phyloP scores from a whole-genome alignment of 192 early-diverging fungal genomes.

The Backusella macrospora region DNA sequence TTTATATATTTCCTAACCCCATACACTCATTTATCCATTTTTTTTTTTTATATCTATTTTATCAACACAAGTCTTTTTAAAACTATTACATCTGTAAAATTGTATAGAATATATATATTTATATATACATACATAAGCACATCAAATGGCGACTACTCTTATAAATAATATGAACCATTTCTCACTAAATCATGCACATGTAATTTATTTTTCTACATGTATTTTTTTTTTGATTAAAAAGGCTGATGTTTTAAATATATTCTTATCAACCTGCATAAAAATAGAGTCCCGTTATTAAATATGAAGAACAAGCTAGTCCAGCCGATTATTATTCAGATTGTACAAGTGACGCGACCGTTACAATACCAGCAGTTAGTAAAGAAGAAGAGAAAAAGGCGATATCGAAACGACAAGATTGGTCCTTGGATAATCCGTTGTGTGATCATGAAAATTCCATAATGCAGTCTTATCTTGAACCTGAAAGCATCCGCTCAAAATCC shows the following conservation, averaged over 20 bases:
- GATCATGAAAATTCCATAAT: slow-evolving; percentile 3
- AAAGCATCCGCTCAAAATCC: background rate
- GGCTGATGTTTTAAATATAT: background rate
- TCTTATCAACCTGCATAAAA: background rate
- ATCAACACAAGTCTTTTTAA: background rate
- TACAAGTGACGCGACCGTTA: slow-evolving; percentile 13
- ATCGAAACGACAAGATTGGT: background rate
- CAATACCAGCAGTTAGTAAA: background rate
- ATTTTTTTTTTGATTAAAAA: background rate
- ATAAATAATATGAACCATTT: background rate
- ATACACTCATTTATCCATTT: background rate
- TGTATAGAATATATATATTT: background rate
- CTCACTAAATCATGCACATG: slow-evolving; percentile 16
- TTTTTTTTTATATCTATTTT: background rate
- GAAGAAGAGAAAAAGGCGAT: background rate
- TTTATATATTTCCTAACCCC: slow-evolving; percentile 14
- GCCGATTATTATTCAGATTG: slow-evolving; percentile 6
- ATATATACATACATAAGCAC: background rate
- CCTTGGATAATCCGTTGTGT: background rate
- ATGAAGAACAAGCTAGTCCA: slow-evolving; percentile 3
- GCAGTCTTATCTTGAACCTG: slow-evolving; percentile 14
- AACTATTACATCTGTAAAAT: background rate
- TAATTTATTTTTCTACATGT: background rate
- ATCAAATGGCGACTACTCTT: background rate
- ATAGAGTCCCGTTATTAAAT: slow-evolving; percentile 6